Percentiles rank a stretch among this genome's conserved stretches.
These are phyloP conservation scores for Thalassiosira ordinaria DNA, from an alignment of 352 stramenopile species.

Conservation along the genomic window DNA sequence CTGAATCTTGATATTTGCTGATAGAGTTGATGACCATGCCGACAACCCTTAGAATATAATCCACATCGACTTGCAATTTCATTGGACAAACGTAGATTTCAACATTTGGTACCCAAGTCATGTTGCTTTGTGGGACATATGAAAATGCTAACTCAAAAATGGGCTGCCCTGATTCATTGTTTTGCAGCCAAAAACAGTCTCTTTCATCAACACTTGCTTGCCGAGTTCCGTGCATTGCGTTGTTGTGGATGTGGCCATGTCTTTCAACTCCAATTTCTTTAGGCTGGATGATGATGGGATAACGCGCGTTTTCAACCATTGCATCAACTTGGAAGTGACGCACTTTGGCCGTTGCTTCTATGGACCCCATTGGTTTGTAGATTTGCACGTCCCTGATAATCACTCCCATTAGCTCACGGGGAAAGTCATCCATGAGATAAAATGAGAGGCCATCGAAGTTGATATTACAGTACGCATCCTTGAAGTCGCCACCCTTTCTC, in stretches of 20 bases:
- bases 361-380: constrained; percentile 54
- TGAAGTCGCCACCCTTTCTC: constrained; percentile 58
- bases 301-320: constrained; percentile 60
- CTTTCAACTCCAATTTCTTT: constrained; percentile 51
- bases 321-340: constrained; percentile 66
- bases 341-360: constrained; percentile 29
- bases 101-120: constrained; percentile 62
- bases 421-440: constrained; percentile 67
- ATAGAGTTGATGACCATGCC: constrained; percentile 58
- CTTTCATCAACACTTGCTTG: constrained; percentile 26
- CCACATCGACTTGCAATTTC: constrained; percentile 63
- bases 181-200: constrained; percentile 52
- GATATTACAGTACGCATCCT: constrained; percentile 48
- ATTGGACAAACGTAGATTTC: constrained; percentile 51
- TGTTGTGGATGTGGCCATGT: background rate
- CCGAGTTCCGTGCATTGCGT: background rate
- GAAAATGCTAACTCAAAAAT: constrained; percentile 52
- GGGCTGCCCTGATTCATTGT: constrained; percentile 48
- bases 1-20: constrained; percentile 36
- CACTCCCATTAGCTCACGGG: constrained; percentile 57
- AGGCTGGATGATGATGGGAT: constrained; percentile 73
- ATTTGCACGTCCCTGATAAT: constrained; percentile 56
- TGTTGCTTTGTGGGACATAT: constrained; percentile 60
- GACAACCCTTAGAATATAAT: constrained; percentile 61
- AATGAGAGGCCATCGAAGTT: constrained; percentile 50